Percentiles rank a stretch among this genome's conserved stretches.
These are phyloP conservation scores for Zygnema cylindricum DNA, from an alignment of 139 green algal genomes.

Conservation along the genomic window DNA sequence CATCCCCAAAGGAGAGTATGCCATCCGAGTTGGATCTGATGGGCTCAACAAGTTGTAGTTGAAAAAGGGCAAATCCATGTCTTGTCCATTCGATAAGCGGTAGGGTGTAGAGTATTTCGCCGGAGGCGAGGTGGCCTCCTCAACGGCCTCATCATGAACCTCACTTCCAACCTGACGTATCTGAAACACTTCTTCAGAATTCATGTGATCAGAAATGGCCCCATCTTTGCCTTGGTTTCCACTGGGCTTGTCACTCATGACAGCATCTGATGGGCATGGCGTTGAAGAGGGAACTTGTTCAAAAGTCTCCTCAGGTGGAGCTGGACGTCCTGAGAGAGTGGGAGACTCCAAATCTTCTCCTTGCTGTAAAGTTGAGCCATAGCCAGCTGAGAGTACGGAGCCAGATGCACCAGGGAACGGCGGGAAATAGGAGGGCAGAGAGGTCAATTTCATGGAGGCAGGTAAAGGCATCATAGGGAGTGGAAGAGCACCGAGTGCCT, in stretches of 20 bases:
- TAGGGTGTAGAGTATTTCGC: constrained; percentile 27
- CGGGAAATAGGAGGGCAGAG: neutral
- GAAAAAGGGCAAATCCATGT: constrained; percentile 22
- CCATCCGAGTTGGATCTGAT: neutral
- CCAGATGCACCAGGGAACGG: neutral
- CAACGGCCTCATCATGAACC: neutral
- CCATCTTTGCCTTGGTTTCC: neutral
- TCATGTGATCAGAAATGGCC: neutral
- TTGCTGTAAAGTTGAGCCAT: neutral
- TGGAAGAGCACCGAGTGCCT: constrained; percentile 5
- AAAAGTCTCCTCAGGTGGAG: too few relatives aligned
- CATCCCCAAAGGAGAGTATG: constrained; percentile 52
- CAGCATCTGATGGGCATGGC: neutral
- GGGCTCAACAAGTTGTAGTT: constrained; percentile 30
- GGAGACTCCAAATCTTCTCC: neutral
- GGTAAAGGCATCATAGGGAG: constrained; percentile 7
- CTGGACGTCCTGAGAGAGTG: too few relatives aligned
- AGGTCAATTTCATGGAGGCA: neutral
- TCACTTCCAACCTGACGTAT: neutral
- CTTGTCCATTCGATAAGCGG: constrained; percentile 29
- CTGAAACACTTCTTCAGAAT: neutral
- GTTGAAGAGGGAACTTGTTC: constrained; percentile 12
- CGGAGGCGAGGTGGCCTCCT: neutral
- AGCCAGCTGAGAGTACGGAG: neutral
- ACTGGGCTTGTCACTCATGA: neutral